Evolutionary conservation across 2,329 filamentous ascomycete genomes (phyloP), one percentile per base, ranked within the genome.

Genomic region (Apiospora kogelbergensis): DNA sequence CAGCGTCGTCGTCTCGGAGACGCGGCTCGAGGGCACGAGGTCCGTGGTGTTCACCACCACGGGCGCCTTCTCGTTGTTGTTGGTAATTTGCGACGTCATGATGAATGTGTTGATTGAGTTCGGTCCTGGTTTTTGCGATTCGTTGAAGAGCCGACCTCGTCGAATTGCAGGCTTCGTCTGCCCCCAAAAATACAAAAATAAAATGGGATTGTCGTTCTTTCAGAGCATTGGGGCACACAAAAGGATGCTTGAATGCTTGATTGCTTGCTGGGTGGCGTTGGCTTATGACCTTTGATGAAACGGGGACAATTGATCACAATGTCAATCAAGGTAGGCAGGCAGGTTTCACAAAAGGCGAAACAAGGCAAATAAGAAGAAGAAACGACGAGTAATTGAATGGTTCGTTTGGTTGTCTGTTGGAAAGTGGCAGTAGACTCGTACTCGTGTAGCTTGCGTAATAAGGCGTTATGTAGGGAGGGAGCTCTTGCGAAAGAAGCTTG

Each of bases 1-100:
- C 24, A 45, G 70, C 67, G 26, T 65, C 46, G 46, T 53, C 67
- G 24, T 68, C 69, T 26, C 67, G 71, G 6, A 74, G 70, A 20
- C 60, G n/a, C 24, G 72, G 53, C 71, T 67, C 72, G 67, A 42
- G 73, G 73, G 41, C 69, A 70, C n/a, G 74, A 70, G 22, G 67
- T 75, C 69, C 73, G 69, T 68, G 68, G 73, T 53, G 45, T 66
- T 44, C 15, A 68, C 67, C n/a, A 44, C 65, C 66, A 67, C 46
- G 6, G 64, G 65, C 48, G 67, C 65, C 30, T 44, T 44, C 65
- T 44, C 65, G 15, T 66, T 71, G 20, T 67, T 65, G 26, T 40
- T 30, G 30, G 20, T 57, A 6, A 11, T 40, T 33, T 65, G 42
- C 11, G 67, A 65, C n/a, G 69, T 53, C 70, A 72, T 72, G 57